These are phyloP conservation scores for Cephaloascus albidus DNA, from an alignment of 805 yeast species.

Conservation along the genomic window DNA sequence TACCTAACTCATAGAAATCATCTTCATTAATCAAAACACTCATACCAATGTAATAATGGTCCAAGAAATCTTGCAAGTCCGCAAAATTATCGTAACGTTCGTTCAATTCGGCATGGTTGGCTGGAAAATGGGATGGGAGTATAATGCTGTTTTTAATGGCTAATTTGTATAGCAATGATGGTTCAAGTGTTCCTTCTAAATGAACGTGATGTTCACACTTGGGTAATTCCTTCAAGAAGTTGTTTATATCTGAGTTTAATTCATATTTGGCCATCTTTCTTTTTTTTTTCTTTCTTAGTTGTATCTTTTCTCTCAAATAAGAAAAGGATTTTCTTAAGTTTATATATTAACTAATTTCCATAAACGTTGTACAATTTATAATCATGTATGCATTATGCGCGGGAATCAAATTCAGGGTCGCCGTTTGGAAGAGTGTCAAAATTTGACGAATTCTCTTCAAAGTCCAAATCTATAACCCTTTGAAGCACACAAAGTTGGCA, in stretches of 20 bases:
- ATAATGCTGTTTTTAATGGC: slow-evolving; percentile 55
- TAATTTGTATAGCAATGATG: slow-evolving; percentile 59
- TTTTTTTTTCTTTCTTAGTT: too few species aligned
- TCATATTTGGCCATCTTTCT: not conserved
- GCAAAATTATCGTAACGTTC: slow-evolving; percentile 52
- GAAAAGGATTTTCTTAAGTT: too few species aligned
- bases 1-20: slow-evolving; percentile 74
- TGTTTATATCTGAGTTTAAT: slow-evolving; percentile 17
- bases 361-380: too few species aligned
- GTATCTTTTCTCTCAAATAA: too few species aligned
- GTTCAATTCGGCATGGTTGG: slow-evolving; percentile 44
- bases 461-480: too few species aligned
- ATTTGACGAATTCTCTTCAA: too few species aligned
- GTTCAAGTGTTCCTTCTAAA: slow-evolving; percentile 75
- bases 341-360: too few species aligned
- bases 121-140: slow-evolving; percentile 58
- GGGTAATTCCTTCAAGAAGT: slow-evolving; percentile 61
- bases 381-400: too few species aligned
- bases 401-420: too few species aligned
- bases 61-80: slow-evolving; percentile 69
- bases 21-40: slow-evolving; percentile 58
- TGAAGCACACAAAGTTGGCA: too few species aligned
- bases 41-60: slow-evolving; percentile 76
- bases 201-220: slow-evolving; percentile 87
- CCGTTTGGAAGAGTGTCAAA: too few species aligned